A percentile compares a stretch with the other conserved stretches of the same genome.
phyloP scores from a whole-genome alignment of 345 rosid genomes.

The Camelina hispida region DNA sequence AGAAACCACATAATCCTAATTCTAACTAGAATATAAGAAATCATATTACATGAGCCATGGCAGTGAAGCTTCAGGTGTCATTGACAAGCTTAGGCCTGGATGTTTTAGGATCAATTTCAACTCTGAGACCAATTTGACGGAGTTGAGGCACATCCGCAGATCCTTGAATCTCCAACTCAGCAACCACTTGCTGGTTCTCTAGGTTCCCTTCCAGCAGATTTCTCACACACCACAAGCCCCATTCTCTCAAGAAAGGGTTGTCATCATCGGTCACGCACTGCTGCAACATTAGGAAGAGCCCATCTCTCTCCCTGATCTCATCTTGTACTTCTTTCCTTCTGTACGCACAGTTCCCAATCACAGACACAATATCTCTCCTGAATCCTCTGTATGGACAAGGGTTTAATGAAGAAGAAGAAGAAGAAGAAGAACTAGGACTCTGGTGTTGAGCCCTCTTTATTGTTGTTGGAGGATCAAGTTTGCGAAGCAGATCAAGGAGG shows the following conservation, averaged over 20 bases:
- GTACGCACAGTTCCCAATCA: conserved; percentile 74
- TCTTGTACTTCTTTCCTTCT: conserved; percentile 71
- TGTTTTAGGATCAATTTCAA: conserved; percentile 67
- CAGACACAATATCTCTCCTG: conserved; percentile 76
- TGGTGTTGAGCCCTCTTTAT: conserved; percentile 59
- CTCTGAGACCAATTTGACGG: conserved; percentile 66
- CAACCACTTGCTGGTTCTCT: conserved; percentile 64
- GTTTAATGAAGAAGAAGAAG: conserved; percentile 38
- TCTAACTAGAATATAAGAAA: neutral
- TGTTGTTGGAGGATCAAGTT: conserved; percentile 72
- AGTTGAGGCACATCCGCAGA: conserved; percentile 72
- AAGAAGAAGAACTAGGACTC: conserved; percentile 28
- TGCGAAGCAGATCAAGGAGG: conserved; percentile 56
- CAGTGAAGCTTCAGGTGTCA: conserved; percentile 40
- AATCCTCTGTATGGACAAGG: conserved; percentile 76
- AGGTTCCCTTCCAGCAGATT: conserved; percentile 74
- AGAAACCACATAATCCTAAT: neutral
- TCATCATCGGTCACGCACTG: conserved; percentile 79
- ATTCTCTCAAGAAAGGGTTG: conserved; percentile 78
- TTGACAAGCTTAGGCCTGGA: conserved; percentile 77
- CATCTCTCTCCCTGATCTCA: conserved; percentile 65
- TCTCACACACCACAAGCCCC: conserved; percentile 81
- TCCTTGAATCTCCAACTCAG: conserved; percentile 81
- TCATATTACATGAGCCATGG: neutral
- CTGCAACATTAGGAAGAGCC: conserved; percentile 63